These are phyloP conservation scores for Schizochytrium sp. DNA, from an alignment of 108 stramenopile species.

Conservation along the genomic window DNA sequence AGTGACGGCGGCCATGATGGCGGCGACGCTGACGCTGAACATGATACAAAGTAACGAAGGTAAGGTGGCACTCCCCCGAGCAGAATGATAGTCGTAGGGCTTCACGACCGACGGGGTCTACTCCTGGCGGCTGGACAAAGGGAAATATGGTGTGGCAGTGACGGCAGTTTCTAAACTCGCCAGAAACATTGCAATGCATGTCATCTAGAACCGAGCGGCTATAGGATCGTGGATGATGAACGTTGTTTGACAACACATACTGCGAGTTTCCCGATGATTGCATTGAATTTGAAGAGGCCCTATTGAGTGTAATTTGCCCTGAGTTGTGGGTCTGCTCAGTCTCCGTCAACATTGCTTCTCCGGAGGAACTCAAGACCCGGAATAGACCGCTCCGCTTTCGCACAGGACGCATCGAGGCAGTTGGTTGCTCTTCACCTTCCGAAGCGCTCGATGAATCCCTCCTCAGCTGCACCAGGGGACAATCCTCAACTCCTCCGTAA, in stretches of 20 bases:
- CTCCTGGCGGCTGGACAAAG: constrained; percentile 22
- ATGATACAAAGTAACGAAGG: constrained; percentile 57
- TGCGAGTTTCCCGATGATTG: too few species aligned
- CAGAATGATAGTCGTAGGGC: constrained; percentile 29
- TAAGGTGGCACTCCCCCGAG: constrained; percentile 59
- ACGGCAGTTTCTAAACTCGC: constrained; percentile 53
- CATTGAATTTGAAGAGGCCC: too few species aligned
- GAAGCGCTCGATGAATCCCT: too few species aligned
- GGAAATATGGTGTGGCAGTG: constrained; percentile 54
- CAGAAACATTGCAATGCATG: constrained; percentile 7
- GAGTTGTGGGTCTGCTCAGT: background rate
- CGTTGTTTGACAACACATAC: background rate
- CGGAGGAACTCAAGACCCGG: background rate
- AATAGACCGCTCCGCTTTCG: constrained; percentile 33
- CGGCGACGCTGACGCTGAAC: constrained; percentile 16
- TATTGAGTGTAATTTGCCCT: background rate
- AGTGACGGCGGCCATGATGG: background rate
- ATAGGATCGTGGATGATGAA: background rate
- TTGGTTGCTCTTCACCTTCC: background rate
- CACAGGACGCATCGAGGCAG: background rate
- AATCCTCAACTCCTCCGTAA: too few species aligned
- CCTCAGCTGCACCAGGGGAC: too few species aligned
- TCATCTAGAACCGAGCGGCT: constrained; percentile 60
- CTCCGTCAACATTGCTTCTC: background rate
- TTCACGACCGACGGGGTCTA: constrained; percentile 15